Conservation (phyloP, 2,329 filamentous ascomycete species). For the Coniochaeta hoffmannii region DNA sequence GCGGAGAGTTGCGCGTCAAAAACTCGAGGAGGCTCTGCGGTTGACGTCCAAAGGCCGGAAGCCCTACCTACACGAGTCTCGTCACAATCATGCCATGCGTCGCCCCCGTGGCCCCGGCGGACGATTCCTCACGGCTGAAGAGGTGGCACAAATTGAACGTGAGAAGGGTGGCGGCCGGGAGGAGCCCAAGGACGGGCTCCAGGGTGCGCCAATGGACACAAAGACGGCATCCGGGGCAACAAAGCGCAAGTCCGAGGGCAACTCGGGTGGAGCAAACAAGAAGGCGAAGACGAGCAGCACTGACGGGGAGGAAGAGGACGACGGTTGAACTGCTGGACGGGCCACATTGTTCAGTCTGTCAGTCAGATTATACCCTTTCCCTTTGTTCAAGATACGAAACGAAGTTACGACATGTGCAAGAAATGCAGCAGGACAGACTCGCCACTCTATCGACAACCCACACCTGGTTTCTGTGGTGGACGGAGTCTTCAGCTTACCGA, state of each 20-base stretch:
- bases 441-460: neutral
- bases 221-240: conserved; percentile 32
- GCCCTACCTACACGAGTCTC: conserved; percentile 93
- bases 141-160: conserved; percentile 83
- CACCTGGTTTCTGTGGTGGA: neutral
- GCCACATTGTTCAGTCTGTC: conserved; percentile 1
- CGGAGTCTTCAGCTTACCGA: neutral
- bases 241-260: conserved; percentile 54
- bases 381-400: conserved; percentile 14
- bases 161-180: conserved; percentile 34
- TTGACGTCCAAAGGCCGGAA: conserved; percentile 93
- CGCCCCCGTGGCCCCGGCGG: conserved; percentile 88
- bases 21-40: conserved; percentile 84
- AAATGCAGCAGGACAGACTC: neutral
- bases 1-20: conserved; percentile 84
- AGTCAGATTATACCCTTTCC: conserved; percentile 15
- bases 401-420: conserved; percentile 18
- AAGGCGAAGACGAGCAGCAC: conserved; percentile 38
- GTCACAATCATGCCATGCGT: conserved; percentile 97
- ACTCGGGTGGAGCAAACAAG: conserved; percentile 42
- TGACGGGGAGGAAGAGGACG: conserved; percentile 28
- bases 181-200: conserved; percentile 16
- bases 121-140: conserved; percentile 91
- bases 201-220: conserved; percentile 16
- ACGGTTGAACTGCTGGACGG: conserved; percentile 5